A percentile compares a stretch with the other conserved stretches of the same genome.
Evolutionary conservation across 1,284 basidiomycete species (phyloP).

Genomic region (Papiliotrema laurentii): DNA sequence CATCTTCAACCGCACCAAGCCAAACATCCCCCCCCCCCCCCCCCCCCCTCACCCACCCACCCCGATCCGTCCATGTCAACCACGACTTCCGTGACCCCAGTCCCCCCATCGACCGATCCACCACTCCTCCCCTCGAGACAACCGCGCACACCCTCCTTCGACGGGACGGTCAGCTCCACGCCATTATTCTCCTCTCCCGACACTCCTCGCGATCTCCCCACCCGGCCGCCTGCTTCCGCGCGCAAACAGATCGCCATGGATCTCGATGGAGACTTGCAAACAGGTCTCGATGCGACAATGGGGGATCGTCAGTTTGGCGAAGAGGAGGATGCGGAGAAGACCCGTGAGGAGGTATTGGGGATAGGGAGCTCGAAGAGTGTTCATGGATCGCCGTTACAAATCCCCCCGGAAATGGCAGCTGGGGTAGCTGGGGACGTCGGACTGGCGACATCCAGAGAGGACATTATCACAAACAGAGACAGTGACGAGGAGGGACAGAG

Average conservation of each 20-base stretch:
- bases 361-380: not conserved
- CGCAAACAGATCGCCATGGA: not conserved
- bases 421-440: not conserved
- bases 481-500: not conserved
- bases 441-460: not conserved
- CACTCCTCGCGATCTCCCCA: not conserved
- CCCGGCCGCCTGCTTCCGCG: not conserved
- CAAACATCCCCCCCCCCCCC: too few relatives aligned
- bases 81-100: too few relatives aligned
- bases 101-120: too few relatives aligned
- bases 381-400: not conserved
- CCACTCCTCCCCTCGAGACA: not conserved
- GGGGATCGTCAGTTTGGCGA: not conserved
- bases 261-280: not conserved
- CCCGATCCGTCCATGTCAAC: too few relatives aligned
- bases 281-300: not conserved
- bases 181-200: not conserved
- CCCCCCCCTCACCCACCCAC: too few relatives aligned
- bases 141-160: slow-evolving; percentile 3
- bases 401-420: not conserved
- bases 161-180: not conserved
- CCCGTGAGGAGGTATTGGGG: not conserved
- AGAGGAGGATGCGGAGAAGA: slow-evolving; percentile 2
- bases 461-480: not conserved
- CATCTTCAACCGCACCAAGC: too few relatives aligned